Conservation (phyloP, 176 grass and related monocot species). For the Oryza australiensis region DNA sequence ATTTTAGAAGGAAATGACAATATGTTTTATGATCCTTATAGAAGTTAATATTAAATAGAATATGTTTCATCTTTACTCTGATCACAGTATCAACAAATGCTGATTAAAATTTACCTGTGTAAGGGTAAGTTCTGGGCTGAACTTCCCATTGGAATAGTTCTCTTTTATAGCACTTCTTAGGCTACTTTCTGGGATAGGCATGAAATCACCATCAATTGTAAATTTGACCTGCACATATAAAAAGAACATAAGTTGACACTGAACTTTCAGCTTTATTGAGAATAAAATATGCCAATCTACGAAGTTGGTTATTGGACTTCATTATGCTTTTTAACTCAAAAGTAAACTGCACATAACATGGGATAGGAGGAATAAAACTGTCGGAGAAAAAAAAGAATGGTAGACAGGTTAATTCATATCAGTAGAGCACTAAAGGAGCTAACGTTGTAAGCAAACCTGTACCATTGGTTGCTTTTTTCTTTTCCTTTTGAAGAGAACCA, state of each 20-base stretch:
- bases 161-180: constrained; percentile 66
- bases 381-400: not conserved
- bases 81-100: not conserved
- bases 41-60: not conserved
- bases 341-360: not conserved
- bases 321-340: not conserved
- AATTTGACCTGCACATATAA: constrained; percentile 71
- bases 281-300: constrained; percentile 7
- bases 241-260: not conserved
- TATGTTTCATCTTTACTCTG: constrained; percentile 1
- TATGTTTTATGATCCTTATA: not conserved
- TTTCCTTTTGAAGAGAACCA: too few relatives aligned
- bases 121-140: constrained; percentile 63
- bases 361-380: constrained; percentile 5
- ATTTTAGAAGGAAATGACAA: not conserved
- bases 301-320: not conserved
- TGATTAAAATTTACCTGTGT: constrained; percentile 53
- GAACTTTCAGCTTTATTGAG: not conserved
- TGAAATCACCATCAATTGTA: constrained; percentile 67
- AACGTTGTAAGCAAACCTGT: not conserved
- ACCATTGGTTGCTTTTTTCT: not conserved
- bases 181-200: constrained; percentile 59
- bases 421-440: not conserved
- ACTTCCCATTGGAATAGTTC: constrained; percentile 68
- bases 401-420: not conserved